Conservation (phyloP, 139 green algal genomes). For the Diplosphaera chodatii region DNA sequence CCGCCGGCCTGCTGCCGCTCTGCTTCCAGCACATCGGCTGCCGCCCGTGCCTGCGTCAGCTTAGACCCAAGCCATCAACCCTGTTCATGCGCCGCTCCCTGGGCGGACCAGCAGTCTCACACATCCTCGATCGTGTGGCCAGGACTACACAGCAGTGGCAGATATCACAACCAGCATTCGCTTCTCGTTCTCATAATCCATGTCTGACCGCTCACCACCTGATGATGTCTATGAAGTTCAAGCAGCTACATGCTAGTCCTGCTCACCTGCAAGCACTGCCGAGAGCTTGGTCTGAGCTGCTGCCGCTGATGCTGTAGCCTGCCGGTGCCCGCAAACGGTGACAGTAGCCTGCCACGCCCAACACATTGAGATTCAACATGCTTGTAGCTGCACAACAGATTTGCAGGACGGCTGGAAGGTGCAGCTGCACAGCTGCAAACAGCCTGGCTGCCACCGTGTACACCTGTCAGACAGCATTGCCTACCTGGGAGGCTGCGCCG, state of each 20-base stretch:
- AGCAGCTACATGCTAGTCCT: no score
- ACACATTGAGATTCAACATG: no score
- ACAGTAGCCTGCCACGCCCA: neutral
- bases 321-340: no score
- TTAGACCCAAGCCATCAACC: neutral
- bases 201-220: no score
- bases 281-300: neutral
- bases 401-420: neutral
- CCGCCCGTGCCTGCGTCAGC: neutral
- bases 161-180: no score
- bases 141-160: no score
- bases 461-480: neutral
- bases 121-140: no score
- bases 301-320: neutral
- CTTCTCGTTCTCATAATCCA: neutral
- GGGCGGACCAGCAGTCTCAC: no score
- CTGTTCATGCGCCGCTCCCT: no score
- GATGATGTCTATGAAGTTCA: no score
- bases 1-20: conserved; percentile 7
- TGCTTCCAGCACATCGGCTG: neutral
- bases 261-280: neutral
- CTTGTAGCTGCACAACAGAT: neutral
- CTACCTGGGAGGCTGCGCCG: neutral
- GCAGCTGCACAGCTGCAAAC: no score
- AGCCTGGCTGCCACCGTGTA: neutral